Evolutionary conservation across 345 rosid genomes (phyloP), one percentile per base, ranked within the genome.

Genomic region (Noccaea bulbosa): DNA sequence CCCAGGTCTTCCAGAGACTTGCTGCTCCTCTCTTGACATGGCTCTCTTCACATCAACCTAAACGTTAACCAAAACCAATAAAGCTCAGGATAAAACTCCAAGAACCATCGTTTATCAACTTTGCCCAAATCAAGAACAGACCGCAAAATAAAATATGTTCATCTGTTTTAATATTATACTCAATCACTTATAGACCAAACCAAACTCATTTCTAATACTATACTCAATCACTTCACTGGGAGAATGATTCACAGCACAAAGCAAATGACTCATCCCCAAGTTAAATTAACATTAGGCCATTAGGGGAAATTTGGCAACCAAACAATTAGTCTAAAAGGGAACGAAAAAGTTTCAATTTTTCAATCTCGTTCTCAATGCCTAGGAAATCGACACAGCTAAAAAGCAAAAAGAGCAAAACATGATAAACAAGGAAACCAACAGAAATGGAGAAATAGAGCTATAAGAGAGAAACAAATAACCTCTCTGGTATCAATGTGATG

Each of bases 1-100:
- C 16, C 89, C 88, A 55, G 83, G 11, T 79, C 93, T 88, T 15
- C 76, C 76, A 69, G 87, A 85, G 37, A 80, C 86, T 68, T 90
- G 98, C 77, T 90, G 97, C 69, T 93, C 97, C 80, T 93, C 98
- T 76, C 94, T 87, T 47, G 96, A 91, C 71, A 93, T 79, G 2
- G 98, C 94, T 78, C 79, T 87, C 89, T 93, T 93, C 43, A 88
- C 92, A 81, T 93, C 98, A 57, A 93, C 94, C 98, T 93, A 76
- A 15, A 20, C 60, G 51, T 7, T n/a, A 1, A 41, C 32, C 35
- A 40, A 17, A 34, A 48, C 17, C 24, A 46, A 27, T 53, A 55
- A 24, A 65, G 1, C 35, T 55, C 48, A 56, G 22, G 4, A 65
- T 16, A 12, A 54, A 58, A 49, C 44, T 74, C 62, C 35, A 45